Conservation (phyloP, 495 filamentous ascomycete genomes). For the Hypoxylon trugodes region DNA sequence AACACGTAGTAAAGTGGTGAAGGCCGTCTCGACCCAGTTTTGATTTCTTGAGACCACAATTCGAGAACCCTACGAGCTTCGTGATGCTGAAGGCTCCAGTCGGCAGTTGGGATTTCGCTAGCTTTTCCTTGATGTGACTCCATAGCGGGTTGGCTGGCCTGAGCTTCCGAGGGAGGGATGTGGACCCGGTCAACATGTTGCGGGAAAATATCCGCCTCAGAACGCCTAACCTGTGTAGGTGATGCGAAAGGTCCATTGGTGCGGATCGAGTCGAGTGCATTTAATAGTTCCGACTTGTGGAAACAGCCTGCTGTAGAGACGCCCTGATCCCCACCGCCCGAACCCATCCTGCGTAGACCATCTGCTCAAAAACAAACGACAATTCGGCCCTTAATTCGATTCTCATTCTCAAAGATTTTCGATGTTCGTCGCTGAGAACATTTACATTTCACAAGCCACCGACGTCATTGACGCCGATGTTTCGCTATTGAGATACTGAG, state of each 20-base stretch:
- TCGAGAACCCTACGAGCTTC: constrained; percentile 36
- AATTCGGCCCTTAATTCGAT: too few species aligned
- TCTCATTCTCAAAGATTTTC: too few species aligned
- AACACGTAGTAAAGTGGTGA: constrained; percentile 50
- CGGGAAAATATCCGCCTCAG: constrained; percentile 52
- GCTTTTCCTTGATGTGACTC: constrained; percentile 56
- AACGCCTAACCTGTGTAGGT: not conserved
- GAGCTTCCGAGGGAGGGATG: constrained; percentile 52
- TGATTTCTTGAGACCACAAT: constrained; percentile 17
- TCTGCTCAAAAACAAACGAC: not conserved
- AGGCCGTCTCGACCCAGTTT: not conserved
- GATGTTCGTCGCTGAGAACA: too few species aligned
- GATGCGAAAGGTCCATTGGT: not conserved
- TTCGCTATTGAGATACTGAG: too few species aligned
- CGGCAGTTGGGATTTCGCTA: constrained; percentile 35
- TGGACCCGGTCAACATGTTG: constrained; percentile 49
- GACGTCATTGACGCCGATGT: too few species aligned
- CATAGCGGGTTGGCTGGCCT: constrained; percentile 52
- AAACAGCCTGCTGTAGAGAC: not conserved
- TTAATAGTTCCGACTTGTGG: not conserved
- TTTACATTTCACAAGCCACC: too few species aligned
- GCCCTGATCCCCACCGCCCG: not conserved
- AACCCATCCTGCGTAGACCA: not conserved
- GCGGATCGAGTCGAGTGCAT: constrained; percentile 6
- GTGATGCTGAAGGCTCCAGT: constrained; percentile 9